These are phyloP conservation scores for Sanghuangporus sanghuang DNA, from an alignment of 1,284 basidiomycete genomes.

Conservation along the genomic window DNA sequence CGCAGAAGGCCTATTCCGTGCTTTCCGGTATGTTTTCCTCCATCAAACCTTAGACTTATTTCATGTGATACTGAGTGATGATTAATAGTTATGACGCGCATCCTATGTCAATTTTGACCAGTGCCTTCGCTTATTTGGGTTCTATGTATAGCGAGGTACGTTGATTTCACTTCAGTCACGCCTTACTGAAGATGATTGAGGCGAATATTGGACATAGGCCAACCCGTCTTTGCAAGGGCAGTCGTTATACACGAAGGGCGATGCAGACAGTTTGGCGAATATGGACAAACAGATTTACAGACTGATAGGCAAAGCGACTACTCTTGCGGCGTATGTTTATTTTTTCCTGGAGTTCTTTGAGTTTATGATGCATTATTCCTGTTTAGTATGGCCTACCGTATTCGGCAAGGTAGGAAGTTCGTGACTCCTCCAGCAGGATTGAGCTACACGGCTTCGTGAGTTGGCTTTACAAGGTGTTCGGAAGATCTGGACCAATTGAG, in stretches of 20 bases:
- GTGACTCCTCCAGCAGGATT: conserved; percentile 80
- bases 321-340: conserved; percentile 67
- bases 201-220: conserved; percentile 30
- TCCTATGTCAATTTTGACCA: conserved; percentile 84
- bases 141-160: conserved; percentile 82
- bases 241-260: conserved; percentile 66
- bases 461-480: background rate
- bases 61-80: background rate
- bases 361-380: conserved; percentile 3
- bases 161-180: conserved; percentile 23
- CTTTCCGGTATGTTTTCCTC: conserved; percentile 56
- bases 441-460: conserved; percentile 75
- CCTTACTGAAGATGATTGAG: background rate
- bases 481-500: background rate
- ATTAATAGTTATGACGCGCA: conserved; percentile 72
- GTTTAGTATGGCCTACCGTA: conserved; percentile 78
- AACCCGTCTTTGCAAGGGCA: conserved; percentile 52
- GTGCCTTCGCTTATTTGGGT: conserved; percentile 79
- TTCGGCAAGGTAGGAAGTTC: conserved; percentile 83
- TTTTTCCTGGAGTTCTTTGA: background rate
- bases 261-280: conserved; percentile 57
- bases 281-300: conserved; percentile 91
- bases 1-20: conserved; percentile 73
- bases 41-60: background rate
- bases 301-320: conserved; percentile 82